Percentiles rank a stretch among this genome's conserved stretches.
These are phyloP conservation scores for Parmelia sp. DNA, from an alignment of 495 filamentous ascomycete species.

Conservation along the genomic window DNA sequence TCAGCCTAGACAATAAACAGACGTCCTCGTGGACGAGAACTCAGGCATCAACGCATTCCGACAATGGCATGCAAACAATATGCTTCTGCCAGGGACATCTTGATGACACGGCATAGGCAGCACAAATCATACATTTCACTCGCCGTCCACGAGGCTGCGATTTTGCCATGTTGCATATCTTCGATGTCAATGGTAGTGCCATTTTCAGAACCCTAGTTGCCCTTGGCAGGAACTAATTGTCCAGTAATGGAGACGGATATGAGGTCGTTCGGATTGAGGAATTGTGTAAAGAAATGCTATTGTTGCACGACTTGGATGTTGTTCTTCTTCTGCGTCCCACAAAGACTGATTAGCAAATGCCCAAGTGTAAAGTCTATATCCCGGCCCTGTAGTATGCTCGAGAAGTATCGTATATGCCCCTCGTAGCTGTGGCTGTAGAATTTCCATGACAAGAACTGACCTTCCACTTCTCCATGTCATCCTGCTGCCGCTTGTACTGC, in stretches of 20 bases:
- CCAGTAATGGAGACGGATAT: not conserved
- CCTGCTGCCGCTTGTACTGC: slow-evolving; percentile 92
- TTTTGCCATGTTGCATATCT: not conserved
- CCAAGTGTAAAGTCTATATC: not conserved
- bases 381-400: not conserved
- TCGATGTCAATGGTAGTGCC: not conserved
- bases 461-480: slow-evolving; percentile 98
- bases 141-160: slow-evolving; percentile 1
- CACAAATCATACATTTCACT: not conserved
- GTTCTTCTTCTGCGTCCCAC: slow-evolving; percentile 78
- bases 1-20: slow-evolving; percentile 3
- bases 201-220: not conserved
- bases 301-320: slow-evolving; percentile 94
- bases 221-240: not conserved
- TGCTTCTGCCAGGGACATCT: not conserved
- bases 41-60: slow-evolving; percentile 17
- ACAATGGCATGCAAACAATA: slow-evolving; percentile 4
- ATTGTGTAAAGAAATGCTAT: slow-evolving; percentile 26
- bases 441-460: slow-evolving; percentile 41
- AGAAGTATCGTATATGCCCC: not conserved
- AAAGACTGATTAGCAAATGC: slow-evolving; percentile 18
- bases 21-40: slow-evolving; percentile 7
- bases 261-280: not conserved
- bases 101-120: not conserved
- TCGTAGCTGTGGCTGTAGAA: not conserved